A percentile compares a stretch with the other conserved stretches of the same genome.
Evolutionary conservation across 2,329 filamentous ascomycete genomes (phyloP).

Genomic region (Fusarium vanettenii): DNA sequence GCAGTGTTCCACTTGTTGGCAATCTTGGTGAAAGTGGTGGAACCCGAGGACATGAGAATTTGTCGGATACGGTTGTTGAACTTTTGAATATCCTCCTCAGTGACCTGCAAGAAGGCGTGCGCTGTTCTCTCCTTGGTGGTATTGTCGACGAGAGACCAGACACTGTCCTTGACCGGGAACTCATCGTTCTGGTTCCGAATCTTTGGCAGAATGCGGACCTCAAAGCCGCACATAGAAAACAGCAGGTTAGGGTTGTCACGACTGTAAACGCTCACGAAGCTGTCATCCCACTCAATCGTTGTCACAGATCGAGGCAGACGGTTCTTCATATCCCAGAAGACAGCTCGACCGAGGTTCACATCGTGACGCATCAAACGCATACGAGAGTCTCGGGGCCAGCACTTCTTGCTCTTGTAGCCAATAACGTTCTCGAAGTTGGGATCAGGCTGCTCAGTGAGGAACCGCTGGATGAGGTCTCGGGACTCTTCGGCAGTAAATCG

Average conservation of each 20-base stretch:
- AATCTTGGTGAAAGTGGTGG: constrained; percentile 99
- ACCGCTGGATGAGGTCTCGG: constrained; percentile 94
- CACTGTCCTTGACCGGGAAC: constrained; percentile 96
- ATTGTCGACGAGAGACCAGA: constrained; percentile 97
- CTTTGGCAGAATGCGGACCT: constrained; percentile 96
- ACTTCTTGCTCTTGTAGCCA: constrained; percentile 99
- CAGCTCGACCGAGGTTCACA: constrained; percentile 95
- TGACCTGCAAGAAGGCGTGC: constrained; percentile 97
- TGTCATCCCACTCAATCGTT: constrained; percentile 99
- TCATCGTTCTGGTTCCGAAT: constrained; percentile 95
- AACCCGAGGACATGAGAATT: constrained; percentile 99
- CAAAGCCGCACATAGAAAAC: constrained; percentile 98
- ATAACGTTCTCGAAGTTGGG: constrained; percentile 99
- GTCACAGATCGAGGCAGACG: constrained; percentile 93
- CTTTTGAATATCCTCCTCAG: constrained; percentile 96
- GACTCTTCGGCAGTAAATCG: constrained; percentile 95
- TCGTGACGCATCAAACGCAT: constrained; percentile 99
- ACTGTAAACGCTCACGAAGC: constrained; percentile 97
- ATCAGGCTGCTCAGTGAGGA: constrained; percentile 97
- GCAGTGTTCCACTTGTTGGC: constrained; percentile 99
- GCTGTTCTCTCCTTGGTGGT: constrained; percentile 96
- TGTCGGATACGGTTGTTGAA: constrained; percentile 99
- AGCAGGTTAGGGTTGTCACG: constrained; percentile 96
- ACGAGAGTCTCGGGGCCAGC: constrained; percentile 96
- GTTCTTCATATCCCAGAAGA: constrained; percentile 99